These are phyloP conservation scores for Hymenoscyphus repandus DNA, from an alignment of 2,329 filamentous ascomycete genomes.

Conservation along the genomic window DNA sequence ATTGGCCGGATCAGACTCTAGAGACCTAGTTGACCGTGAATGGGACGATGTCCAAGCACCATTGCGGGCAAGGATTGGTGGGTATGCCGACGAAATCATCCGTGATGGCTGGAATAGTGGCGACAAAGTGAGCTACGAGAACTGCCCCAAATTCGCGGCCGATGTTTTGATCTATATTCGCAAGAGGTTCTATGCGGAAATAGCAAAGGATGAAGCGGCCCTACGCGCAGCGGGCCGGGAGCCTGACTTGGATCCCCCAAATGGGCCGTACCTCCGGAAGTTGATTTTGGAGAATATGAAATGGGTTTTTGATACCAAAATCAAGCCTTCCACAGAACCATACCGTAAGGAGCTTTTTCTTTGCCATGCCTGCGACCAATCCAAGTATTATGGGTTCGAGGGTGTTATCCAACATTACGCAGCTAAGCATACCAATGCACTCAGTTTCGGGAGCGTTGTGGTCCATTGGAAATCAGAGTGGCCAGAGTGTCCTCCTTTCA, in stretches of 20 bases:
- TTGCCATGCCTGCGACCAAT: conserved; percentile 63
- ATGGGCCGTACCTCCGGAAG: conserved; percentile 52
- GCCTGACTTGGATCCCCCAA: conserved; percentile 42
- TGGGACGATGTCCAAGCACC: conserved; percentile 69
- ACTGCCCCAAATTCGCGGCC: conserved; percentile 62
- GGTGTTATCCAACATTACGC: conserved; percentile 78
- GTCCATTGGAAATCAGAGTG: conserved; percentile 79
- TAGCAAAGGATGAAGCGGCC: conserved; percentile 47
- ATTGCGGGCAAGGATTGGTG: conserved; percentile 57
- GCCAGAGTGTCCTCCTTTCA: conserved; percentile 71
- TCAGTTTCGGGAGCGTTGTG: conserved; percentile 67
- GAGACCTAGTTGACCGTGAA: conserved; percentile 59
- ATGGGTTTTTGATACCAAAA: conserved; percentile 74
- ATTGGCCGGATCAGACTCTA: conserved; percentile 40
- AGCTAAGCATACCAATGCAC: conserved; percentile 68
- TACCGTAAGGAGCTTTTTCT: conserved; percentile 69
- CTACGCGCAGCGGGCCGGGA: conserved; percentile 41
- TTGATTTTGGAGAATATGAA: conserved; percentile 81
- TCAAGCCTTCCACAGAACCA: conserved; percentile 63
- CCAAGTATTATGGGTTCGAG: conserved; percentile 70
- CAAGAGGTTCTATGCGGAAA: conserved; percentile 58
- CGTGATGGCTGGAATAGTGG: conserved; percentile 60
- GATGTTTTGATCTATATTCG: conserved; percentile 66
- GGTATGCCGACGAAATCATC: conserved; percentile 67
- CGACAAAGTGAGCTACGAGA: conserved; percentile 57